Base-by-base conservation (phyloP, 2,329 filamentous ascomycete species). In the Trichoderma sp. region DNA sequence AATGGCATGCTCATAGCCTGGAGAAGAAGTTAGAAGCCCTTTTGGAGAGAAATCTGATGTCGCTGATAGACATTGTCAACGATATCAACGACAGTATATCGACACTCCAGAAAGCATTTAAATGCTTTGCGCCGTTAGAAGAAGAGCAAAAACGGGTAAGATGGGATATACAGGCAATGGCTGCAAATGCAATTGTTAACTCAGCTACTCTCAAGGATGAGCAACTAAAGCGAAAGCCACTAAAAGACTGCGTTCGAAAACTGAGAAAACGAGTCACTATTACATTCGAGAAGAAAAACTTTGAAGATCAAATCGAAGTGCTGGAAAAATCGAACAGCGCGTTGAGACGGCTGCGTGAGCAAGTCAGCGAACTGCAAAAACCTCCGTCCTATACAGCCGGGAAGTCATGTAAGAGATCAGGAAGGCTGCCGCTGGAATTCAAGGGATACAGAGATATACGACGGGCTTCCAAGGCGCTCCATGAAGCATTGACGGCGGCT, bases 241-340 rank as follows among this genome's bases (percentile, higher is more conserved):
- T 71, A 1, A 71, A 62, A 31, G 33, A 71, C 6, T 35, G 33
- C 24, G 21, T 71, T 38, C 67, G 67, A 11, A 60, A 71, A 12
- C 11, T 71, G 21, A 71, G 67, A 41, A 71, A 71, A n/a, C 53
- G 67, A 21, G 67, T 71, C 24, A 41, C 56, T 11, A 62, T 71
- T 21, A 71, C 67, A 1, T 60, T 71, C 24, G 67, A 71, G 11
- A 71, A 62, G 18, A 71, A 41, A 9, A 14, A 24, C 1, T 71
- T 71, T 7, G 68, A 71, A 38, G 35, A 63, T n/a, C 35, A 71
- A 71, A 71, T 71, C 12, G 16, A 16, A 3, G 6, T 12, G 2
- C 56, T 71, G 2, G 68, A 63, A 18, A 71, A 11, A 6, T 50
- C 27, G 1, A 71, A 71, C n/a, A 18, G 12, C n/a, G n/a, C 29